Evolutionary conservation across 331 rosid genomes (phyloP).

Genomic region (Quercus tomentella): DNA sequence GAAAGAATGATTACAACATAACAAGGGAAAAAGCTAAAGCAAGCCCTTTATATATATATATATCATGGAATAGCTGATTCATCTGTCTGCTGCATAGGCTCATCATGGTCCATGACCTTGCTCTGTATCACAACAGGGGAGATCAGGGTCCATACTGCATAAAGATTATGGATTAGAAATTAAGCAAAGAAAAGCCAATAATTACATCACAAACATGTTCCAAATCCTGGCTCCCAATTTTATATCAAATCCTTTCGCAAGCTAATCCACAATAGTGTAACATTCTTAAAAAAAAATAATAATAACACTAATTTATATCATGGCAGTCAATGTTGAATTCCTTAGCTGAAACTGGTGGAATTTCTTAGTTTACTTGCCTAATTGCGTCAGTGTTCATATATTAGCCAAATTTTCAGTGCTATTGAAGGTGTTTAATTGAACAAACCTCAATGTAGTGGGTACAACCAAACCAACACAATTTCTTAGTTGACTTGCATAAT

Average conservation of each 20-base stretch:
- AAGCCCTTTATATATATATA: background rate
- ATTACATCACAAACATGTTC: no score
- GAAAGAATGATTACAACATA: background rate
- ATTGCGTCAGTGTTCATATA: background rate
- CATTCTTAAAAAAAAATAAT: no score
- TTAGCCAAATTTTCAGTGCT: background rate
- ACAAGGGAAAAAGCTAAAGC: background rate
- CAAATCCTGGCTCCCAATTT: background rate
- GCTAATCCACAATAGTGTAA: background rate
- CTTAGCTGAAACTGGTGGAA: background rate
- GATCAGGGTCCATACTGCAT: slow-evolving; percentile 82
- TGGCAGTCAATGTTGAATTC: background rate
- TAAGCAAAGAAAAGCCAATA: background rate
- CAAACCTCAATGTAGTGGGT: no score
- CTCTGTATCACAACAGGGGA: slow-evolving; percentile 56
- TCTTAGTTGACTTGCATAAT: background rate
- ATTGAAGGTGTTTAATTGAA: background rate
- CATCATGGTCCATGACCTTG: slow-evolving; percentile 36
- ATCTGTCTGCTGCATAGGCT: slow-evolving; percentile 31
- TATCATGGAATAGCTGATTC: slow-evolving; percentile 40
- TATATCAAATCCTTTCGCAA: background rate
- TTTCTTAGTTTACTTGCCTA: background rate
- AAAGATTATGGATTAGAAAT: background rate
- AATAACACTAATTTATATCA: background rate
- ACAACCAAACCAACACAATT: background rate